These are phyloP conservation scores for Lactarius hatsudake DNA, from an alignment of 768 basidiomycete genomes.

Conservation along the genomic window DNA sequence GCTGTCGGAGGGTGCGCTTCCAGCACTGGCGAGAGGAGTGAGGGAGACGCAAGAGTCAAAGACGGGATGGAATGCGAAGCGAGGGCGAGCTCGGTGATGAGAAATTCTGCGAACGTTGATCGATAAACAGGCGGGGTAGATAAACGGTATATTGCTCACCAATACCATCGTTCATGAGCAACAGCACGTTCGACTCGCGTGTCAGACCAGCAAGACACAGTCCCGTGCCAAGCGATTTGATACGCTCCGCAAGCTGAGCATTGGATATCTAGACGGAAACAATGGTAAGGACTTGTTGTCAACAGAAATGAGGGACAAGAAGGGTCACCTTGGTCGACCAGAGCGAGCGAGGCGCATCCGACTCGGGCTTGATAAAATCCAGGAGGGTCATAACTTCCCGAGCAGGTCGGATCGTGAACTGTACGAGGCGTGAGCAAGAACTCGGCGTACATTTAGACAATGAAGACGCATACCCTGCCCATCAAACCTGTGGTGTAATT, in stretches of 20 bases:
- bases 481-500: slow-evolving; percentile 84
- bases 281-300: neutral
- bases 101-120: slow-evolving; percentile 54
- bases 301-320: neutral
- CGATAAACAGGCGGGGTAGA: slow-evolving; percentile 13
- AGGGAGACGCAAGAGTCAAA: slow-evolving; percentile 57
- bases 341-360: slow-evolving; percentile 65
- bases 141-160: slow-evolving; percentile 40
- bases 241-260: slow-evolving; percentile 61
- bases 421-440: slow-evolving; percentile 10
- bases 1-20: slow-evolving; percentile 67
- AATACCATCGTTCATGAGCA: slow-evolving; percentile 75
- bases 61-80: slow-evolving; percentile 67
- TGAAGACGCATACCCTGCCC: slow-evolving; percentile 59
- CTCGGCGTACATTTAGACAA: slow-evolving; percentile 9
- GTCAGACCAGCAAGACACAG: slow-evolving; percentile 56
- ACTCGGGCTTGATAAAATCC: slow-evolving; percentile 66
- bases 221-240: slow-evolving; percentile 71
- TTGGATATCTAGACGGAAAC: slow-evolving; percentile 64
- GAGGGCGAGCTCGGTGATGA: slow-evolving; percentile 77
- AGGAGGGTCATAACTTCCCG: slow-evolving; percentile 67
- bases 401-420: slow-evolving; percentile 73
- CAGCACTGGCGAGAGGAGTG: slow-evolving; percentile 60
- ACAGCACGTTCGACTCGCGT: slow-evolving; percentile 62
- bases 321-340: slow-evolving; percentile 69